phyloP scores from a whole-genome alignment of 306 rosid genomes.

The Cyamopsis tetragonoloba region DNA sequence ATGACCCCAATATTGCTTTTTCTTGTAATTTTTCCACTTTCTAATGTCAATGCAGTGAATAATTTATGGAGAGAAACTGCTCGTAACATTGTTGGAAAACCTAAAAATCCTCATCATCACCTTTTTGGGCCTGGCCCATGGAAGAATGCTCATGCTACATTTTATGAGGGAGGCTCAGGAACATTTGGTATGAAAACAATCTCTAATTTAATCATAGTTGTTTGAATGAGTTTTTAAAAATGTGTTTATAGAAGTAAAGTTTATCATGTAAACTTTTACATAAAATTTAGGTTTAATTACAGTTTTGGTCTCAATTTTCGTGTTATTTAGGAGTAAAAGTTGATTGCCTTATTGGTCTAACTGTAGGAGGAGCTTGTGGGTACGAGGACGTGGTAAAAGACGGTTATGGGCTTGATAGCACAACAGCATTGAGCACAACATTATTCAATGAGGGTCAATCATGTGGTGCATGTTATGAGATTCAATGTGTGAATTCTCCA shows the following conservation, averaged over 20 bases:
- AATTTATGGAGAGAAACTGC: conserved; percentile 26
- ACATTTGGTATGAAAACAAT: conserved; percentile 59
- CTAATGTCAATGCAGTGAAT: conserved; percentile 13
- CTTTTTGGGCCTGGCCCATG: conserved; percentile 38
- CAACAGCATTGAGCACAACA: conserved; percentile 60
- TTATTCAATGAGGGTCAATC: conserved; percentile 54
- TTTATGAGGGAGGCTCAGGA: conserved; percentile 60
- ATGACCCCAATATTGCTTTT: conserved; percentile 25
- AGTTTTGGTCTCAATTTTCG: no score
- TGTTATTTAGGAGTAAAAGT: not conserved
- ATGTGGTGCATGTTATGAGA: conserved; percentile 77
- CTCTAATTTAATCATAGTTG: no score
- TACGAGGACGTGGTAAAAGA: conserved; percentile 64
- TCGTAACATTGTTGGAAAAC: not conserved
- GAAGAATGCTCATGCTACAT: conserved; percentile 70
- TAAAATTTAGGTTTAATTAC: no score
- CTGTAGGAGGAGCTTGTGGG: conserved; percentile 82
- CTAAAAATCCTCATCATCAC: not conserved
- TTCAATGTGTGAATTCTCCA: conserved; percentile 45
- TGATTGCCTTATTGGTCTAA: no score
- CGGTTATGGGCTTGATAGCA: conserved; percentile 67
- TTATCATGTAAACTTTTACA: no score
- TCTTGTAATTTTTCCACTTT: conserved; percentile 4
- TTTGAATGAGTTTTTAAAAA: no score
- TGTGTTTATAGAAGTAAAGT: no score